Conservation (phyloP, 2,329 filamentous ascomycete genomes). For the Cladorrhinum sp. region DNA sequence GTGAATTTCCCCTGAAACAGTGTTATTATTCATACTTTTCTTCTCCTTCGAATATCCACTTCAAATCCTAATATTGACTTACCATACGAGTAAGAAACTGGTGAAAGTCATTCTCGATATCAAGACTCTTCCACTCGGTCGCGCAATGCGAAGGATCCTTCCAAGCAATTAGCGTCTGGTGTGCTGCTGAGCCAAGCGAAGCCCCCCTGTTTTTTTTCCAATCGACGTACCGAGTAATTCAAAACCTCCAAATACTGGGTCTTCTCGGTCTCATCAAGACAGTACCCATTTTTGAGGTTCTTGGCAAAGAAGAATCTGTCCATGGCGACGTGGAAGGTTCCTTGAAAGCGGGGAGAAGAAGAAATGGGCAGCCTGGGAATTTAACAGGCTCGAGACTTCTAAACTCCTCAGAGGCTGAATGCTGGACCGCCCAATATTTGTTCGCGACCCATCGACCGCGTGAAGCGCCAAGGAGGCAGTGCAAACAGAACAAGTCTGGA, state of each 20-base stretch:
- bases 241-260: constrained; percentile 25
- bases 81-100: constrained; percentile 22
- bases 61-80: neutral
- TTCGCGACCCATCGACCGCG: no score
- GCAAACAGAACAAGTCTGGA: no score
- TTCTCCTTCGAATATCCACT: neutral
- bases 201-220: neutral
- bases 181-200: constrained; percentile 5
- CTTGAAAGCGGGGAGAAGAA: neutral
- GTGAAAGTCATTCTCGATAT: constrained; percentile 15
- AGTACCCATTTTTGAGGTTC: neutral
- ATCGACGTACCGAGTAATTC: constrained; percentile 23
- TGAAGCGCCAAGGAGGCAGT: no score
- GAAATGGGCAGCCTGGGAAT: no score
- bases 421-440: no score
- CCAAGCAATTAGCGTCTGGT: neutral
- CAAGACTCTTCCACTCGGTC: neutral
- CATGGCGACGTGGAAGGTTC: neutral
- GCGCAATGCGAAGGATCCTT: neutral
- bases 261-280: neutral
- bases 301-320: neutral
- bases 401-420: no score
- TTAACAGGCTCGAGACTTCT: no score
- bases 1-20: neutral
- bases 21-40: neutral